Percentiles rank a stretch among this genome's conserved stretches.
These are phyloP conservation scores for Cryptococcus hybrid DNA, from an alignment of 1,284 basidiomycete species.

Conservation along the genomic window DNA sequence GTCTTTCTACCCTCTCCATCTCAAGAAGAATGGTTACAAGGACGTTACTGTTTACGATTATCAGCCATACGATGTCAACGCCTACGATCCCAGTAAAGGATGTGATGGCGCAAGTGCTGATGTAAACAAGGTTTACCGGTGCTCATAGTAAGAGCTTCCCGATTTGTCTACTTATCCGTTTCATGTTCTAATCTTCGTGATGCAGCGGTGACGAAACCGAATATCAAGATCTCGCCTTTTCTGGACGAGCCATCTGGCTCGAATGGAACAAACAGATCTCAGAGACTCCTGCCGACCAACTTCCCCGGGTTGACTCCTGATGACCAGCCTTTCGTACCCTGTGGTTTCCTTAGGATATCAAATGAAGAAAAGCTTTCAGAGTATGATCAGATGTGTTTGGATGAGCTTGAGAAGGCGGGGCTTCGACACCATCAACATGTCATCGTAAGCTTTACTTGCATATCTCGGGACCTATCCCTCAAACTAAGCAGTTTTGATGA, in stretches of 20 bases:
- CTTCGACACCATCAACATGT: slow-evolving; percentile 13
- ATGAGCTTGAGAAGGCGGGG: slow-evolving; percentile 16
- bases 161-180: neutral
- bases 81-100: slow-evolving; percentile 18
- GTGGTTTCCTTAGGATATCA: slow-evolving; percentile 20
- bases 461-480: neutral
- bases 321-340: slow-evolving; percentile 13
- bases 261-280: slow-evolving; percentile 21
- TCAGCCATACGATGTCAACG: slow-evolving; percentile 21
- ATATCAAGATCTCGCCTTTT: slow-evolving; percentile 26
- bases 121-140: slow-evolving; percentile 28
- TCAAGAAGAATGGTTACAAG: slow-evolving; percentile 18
- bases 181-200: neutral
- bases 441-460: slow-evolving; percentile 7
- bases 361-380: slow-evolving; percentile 5
- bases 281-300: slow-evolving; percentile 4
- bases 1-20: slow-evolving; percentile 21
- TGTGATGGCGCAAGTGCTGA: slow-evolving; percentile 29
- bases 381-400: slow-evolving; percentile 14
- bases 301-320: slow-evolving; percentile 19
- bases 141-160: slow-evolving; percentile 16
- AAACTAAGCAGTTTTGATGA: neutral
- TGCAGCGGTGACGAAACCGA: slow-evolving; percentile 14
- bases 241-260: slow-evolving; percentile 19
- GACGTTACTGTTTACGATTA: slow-evolving; percentile 25